Evolutionary conservation across 768 basidiomycete genomes (phyloP).

Genomic region (Megacollybia marginata): DNA sequence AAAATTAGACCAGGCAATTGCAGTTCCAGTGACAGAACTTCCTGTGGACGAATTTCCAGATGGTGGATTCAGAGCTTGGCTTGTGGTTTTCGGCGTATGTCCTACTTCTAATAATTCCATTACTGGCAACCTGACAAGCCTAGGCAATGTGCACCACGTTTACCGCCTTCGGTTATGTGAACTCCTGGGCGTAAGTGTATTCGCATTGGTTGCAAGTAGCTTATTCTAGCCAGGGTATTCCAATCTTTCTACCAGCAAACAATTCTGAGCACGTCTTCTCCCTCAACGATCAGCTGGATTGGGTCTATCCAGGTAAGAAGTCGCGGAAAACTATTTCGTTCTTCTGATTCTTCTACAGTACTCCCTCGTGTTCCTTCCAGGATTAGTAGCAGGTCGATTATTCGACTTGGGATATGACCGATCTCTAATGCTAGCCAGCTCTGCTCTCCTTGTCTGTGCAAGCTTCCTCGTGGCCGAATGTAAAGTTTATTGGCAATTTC

Average conservation of each 20-base stretch:
- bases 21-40: background rate
- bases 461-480: conserved; percentile 70
- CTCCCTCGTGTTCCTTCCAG: conserved; percentile 54
- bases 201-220: background rate
- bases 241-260: conserved; percentile 63
- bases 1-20: too few species aligned
- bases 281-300: conserved; percentile 78
- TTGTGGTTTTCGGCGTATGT: conserved; percentile 35
- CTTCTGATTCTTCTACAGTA: conserved; percentile 31
- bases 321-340: background rate
- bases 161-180: conserved; percentile 60
- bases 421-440: conserved; percentile 38
- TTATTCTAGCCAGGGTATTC: conserved; percentile 40
- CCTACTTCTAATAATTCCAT: background rate
- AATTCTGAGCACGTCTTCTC: conserved; percentile 37
- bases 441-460: conserved; percentile 40
- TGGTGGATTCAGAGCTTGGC: conserved; percentile 35
- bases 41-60: conserved; percentile 29
- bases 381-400: conserved; percentile 55
- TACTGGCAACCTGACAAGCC: background rate
- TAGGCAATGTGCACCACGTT: conserved; percentile 41
- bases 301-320: conserved; percentile 58
- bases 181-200: conserved; percentile 58
- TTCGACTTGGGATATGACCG: conserved; percentile 70
- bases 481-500: conserved; percentile 68